These are phyloP conservation scores for Litchi chinensis DNA, from an alignment of 345 rosid species.

Conservation along the genomic window DNA sequence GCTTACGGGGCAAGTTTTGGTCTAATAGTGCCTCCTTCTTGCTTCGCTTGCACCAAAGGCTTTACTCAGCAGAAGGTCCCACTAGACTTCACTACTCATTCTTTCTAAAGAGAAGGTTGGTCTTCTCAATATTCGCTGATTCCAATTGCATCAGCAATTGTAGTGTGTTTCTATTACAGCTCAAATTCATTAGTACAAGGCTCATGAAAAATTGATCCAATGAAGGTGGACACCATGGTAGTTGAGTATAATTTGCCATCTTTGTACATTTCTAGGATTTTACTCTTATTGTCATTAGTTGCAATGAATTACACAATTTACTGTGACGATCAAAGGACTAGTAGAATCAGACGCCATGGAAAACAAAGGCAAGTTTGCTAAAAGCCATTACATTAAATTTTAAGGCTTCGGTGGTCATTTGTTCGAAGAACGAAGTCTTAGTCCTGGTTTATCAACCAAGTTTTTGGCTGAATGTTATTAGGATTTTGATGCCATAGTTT, in stretches of 20 bases:
- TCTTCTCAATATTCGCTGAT: background rate
- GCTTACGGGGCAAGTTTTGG: conserved; percentile 69
- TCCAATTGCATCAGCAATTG: background rate
- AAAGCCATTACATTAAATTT: no score
- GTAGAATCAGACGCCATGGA: background rate
- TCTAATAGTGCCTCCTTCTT: conserved; percentile 59
- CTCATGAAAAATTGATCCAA: background rate
- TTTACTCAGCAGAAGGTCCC: conserved; percentile 49
- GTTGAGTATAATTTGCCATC: background rate
- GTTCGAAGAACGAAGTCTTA: no score
- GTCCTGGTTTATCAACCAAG: no score
- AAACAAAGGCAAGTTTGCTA: no score
- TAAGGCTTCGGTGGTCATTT: no score
- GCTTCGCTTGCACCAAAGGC: conserved; percentile 42
- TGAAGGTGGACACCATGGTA: background rate
- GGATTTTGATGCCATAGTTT: no score
- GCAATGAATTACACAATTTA: background rate
- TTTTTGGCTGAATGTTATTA: no score
- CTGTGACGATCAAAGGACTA: background rate
- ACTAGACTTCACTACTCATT: conserved; percentile 25
- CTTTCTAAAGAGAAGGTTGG: conserved; percentile 32
- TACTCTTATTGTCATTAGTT: background rate
- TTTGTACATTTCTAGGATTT: background rate
- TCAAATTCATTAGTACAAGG: background rate
- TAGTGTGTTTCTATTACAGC: background rate